Evolutionary conservation across 2,329 filamentous ascomycete species (phyloP).

Genomic region (Celoporthe dispersa): DNA sequence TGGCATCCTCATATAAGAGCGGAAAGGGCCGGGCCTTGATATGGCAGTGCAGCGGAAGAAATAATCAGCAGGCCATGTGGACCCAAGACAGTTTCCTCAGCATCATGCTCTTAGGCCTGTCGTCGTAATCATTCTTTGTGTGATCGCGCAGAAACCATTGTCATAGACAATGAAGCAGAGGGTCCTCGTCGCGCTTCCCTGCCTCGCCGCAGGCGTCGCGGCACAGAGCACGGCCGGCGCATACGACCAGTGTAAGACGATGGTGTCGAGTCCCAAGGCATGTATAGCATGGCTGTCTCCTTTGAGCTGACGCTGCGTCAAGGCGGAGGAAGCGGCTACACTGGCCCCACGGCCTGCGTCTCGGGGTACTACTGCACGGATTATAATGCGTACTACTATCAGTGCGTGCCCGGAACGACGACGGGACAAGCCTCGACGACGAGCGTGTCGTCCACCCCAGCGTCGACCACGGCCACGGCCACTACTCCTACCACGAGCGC

Average conservation of each 20-base stretch:
- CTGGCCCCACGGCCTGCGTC: slow-evolving; percentile 30
- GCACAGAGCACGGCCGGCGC: slow-evolving; percentile 26
- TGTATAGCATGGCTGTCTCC: too few relatives aligned
- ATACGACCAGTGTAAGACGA: slow-evolving; percentile 26
- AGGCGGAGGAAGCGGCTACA: slow-evolving; percentile 31
- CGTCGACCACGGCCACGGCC: neutral
- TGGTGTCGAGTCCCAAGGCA: neutral
- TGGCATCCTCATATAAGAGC: slow-evolving; percentile 8
- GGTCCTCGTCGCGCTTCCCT: neutral
- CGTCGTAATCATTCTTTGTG: neutral
- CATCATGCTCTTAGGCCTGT: neutral
- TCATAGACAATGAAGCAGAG: neutral
- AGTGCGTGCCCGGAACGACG: slow-evolving; percentile 24
- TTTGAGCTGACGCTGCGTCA: neutral
- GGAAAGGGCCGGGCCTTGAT: neutral
- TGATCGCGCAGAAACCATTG: neutral
- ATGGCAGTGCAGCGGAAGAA: neutral
- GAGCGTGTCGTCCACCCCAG: neutral
- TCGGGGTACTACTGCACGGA: slow-evolving; percentile 33
- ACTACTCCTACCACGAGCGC: slow-evolving; percentile 5
- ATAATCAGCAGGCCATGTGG: neutral
- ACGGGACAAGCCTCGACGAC: neutral
- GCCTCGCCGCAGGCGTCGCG: slow-evolving; percentile 12
- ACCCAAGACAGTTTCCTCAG: neutral
- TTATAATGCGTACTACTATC: slow-evolving; percentile 31